Evolutionary conservation across 2,329 filamentous ascomycete genomes (phyloP), one percentile per base, ranked within the genome.

Genomic region (Decorospora gaudefroyi): DNA sequence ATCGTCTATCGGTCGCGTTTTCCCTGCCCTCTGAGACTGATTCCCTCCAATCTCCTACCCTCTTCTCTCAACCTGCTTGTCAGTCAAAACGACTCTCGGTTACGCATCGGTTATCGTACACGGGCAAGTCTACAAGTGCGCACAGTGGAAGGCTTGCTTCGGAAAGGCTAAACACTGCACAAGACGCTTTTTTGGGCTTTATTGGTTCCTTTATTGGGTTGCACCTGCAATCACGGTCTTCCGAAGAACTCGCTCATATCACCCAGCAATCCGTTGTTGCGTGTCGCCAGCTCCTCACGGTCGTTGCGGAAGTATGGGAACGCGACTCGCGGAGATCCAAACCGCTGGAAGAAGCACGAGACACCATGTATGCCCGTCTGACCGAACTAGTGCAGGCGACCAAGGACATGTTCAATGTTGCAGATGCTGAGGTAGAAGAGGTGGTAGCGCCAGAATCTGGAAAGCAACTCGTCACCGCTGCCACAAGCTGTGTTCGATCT

Each of bases 121-220:
- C 80, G n/a, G 83, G 83, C 21, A 83, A 83, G 19, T 82, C 85
- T 30, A 78, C 82, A 27, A 74, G 79, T 23, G 79, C 79, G 22
- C 79, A 80, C 51, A 82, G 84, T 51, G 81, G 84, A 49, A 87
- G 88, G 60, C 78, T 96, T 47, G 88, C 93, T 22, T 96, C 91
- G 2, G 87, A 91, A 68, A 85, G 85, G 57, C 80, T 97, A 34
- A 87, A 84, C 61, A 77, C 81, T 35, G 87, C 85, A 36, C 90
- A 96, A 72, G 91, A 97, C 72, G 83, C 82, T 6, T 96, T 97
- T 63, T 76, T 99, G 39, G 93, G 91, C 5, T 87, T 91, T 64
- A 82, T 99, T 37, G 92, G 89, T 36, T 95, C 90, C 4, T 96
- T 97, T 68, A 92, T 97, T 66, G 93, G 93, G 11, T 79, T 96